phyloP scores from a whole-genome alignment of 495 filamentous ascomycete genomes.

The Hypomontagnella submonticulosa region DNA sequence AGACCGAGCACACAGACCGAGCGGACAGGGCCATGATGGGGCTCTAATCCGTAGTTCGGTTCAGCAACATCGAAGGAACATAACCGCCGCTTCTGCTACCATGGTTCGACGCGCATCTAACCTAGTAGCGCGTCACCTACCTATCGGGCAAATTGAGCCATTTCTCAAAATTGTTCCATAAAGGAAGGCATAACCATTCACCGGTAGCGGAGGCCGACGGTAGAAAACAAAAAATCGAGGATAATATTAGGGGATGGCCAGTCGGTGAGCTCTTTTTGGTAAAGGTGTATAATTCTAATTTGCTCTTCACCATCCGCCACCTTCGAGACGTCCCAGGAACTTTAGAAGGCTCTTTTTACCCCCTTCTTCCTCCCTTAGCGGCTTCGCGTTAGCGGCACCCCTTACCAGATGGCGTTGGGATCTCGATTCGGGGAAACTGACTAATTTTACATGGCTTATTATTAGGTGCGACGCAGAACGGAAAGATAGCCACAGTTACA shows the following conservation, averaged over 20 bases:
- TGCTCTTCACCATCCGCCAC: constrained; percentile 33
- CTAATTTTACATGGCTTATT: constrained; percentile 17
- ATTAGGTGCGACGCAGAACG: constrained; percentile 29
- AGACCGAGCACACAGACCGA: constrained; percentile 43
- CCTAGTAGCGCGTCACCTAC: constrained; percentile 26
- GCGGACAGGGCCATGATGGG: constrained; percentile 36
- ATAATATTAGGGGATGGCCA: constrained; percentile 10
- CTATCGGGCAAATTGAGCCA: constrained; percentile 29
- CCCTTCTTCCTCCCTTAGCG: constrained; percentile 2
- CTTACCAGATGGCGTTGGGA: constrained; percentile 14
- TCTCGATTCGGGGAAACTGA: constrained; percentile 27
- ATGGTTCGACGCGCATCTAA: constrained; percentile 31
- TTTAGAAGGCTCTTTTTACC: constrained; percentile 1
- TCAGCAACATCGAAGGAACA: constrained; percentile 40
- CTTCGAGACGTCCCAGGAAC: constrained; percentile 13
- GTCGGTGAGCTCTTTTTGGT: constrained; percentile 41
- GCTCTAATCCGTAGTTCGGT: constrained; percentile 42
- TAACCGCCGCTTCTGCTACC: constrained; percentile 34
- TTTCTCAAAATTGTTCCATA: constrained; percentile 35
- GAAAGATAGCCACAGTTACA: constrained; percentile 23
- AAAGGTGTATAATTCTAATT: constrained; percentile 37
- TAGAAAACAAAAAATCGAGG: constrained; percentile 13
- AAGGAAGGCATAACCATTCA: constrained; percentile 23
- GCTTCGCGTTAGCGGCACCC: constrained; percentile 29
- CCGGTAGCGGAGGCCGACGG: constrained; percentile 33